Conservation (phyloP, 441 rosid species). For the Jatropha podagrica region DNA sequence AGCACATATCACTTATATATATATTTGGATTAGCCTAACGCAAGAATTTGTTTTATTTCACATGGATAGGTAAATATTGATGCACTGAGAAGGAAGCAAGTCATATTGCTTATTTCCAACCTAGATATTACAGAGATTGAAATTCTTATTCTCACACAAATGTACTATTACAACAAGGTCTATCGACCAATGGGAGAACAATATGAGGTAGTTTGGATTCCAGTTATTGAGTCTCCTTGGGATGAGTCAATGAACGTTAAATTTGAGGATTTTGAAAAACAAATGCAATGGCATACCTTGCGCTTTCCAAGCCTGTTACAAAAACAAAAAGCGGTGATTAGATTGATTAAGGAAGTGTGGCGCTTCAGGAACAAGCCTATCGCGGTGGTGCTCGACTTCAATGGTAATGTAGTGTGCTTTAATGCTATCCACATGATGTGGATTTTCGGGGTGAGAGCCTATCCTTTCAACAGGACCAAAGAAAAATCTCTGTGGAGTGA, state of each 20-base stretch:
- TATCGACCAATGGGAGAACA: constrained; percentile 38
- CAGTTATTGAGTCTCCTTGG: constrained; percentile 12
- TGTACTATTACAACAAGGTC: constrained; percentile 46
- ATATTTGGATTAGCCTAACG: too few species aligned
- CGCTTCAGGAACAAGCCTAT: constrained; percentile 71
- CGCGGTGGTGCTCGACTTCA: constrained; percentile 69
- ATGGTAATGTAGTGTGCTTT: constrained; percentile 60
- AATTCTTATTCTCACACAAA: constrained; percentile 56
- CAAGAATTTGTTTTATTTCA: not conserved
- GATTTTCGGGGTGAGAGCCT: constrained; percentile 76
- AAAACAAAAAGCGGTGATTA: constrained; percentile 49
- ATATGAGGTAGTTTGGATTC: constrained; percentile 80
- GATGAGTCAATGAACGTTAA: too few species aligned
- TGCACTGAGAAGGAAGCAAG: constrained; percentile 63
- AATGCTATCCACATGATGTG: constrained; percentile 90
- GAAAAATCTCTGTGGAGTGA: constrained; percentile 69
- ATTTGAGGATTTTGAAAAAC: too few species aligned
- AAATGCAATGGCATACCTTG: constrained; percentile 75
- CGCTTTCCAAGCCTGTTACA: constrained; percentile 41
- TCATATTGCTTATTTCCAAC: constrained; percentile 67
- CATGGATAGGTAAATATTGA: constrained; percentile 55
- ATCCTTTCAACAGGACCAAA: constrained; percentile 63
- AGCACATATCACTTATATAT: too few species aligned
- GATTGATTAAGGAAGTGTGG: constrained; percentile 61
- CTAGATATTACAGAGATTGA: constrained; percentile 56